Base-by-base conservation (phyloP, 257 asterid genomes). In the Solanum medicagineum region DNA sequence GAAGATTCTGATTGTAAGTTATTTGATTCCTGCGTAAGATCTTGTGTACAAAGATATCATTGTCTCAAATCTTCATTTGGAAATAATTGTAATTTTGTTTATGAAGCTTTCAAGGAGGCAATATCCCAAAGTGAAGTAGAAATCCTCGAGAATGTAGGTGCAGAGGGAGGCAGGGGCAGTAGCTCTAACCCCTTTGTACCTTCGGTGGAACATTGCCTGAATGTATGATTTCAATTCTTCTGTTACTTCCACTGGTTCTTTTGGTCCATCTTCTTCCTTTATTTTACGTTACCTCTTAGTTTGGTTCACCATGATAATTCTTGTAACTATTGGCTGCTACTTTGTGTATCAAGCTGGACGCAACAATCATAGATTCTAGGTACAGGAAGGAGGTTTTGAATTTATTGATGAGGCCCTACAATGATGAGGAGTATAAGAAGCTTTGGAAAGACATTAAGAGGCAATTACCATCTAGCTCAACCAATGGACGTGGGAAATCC, bases 271-370 rank as follows among this genome's bases (percentile, higher is more conserved):
- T 36, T 36, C 42, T 40, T 53, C 83, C 63, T 32, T 22, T 42
- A 84, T 9, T 75, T 84, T 29, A 15, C 16, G 42, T 85, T 83
- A 53, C 40, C 63, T 77, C 63, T 53, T 77, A 77, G 45, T 51
- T 77, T 77, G 63, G 42, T 77, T 79, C 17, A 26, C 26, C 83
- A 9, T 16, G 17, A 79, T 79, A 79, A 77, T 26, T 53, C 83
- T 53, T 16, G 49, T 79, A 26, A 53, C 57, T 49, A 79, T 79
- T 75, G 82, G 62, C 65, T 29, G 45, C 22, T 29, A 66, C 87
- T 63, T 79, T 53, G 45, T 49, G 77, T 66, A 51, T 90, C 87
- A 92, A 92, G 95, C 63, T 82, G 71, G 49, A 65, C 74, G 83
- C 49, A 17, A 32, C 75, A 74, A 80, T 81, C 55, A 60, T 10